Conservation (phyloP, 352 stramenopile species). For the Phytophthora meadii region DNA sequence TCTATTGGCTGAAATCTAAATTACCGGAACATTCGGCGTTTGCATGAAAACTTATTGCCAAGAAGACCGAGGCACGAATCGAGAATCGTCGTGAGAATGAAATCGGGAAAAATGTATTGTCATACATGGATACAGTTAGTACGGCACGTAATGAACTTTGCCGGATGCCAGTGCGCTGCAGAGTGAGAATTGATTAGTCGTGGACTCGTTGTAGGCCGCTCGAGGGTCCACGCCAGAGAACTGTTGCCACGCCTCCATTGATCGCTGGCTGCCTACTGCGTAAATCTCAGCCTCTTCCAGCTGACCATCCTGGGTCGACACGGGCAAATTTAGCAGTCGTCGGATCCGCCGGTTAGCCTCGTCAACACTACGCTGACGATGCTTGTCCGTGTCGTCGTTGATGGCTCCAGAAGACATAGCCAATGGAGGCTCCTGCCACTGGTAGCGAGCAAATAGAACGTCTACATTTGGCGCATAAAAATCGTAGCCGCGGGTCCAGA, state of each 20-base stretch:
- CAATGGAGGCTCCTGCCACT: conserved; percentile 45
- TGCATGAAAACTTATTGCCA: no score
- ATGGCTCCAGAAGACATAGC: conserved; percentile 23
- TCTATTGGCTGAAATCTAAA: neutral
- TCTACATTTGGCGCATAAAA: conserved; percentile 81
- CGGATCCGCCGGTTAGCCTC: conserved; percentile 71
- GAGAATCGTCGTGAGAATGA: no score
- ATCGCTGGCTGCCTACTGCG: conserved; percentile 52
- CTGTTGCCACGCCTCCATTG: conserved; percentile 58
- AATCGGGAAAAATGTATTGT: neutral
- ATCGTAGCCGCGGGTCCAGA: conserved; percentile 88
- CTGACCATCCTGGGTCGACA: conserved; percentile 44
- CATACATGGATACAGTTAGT: conserved; percentile 22
- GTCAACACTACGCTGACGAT: conserved; percentile 29
- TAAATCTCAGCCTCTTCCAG: conserved; percentile 54
- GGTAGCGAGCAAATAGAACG: conserved; percentile 73
- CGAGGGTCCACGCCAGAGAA: conserved; percentile 74
- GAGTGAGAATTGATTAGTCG: conserved; percentile 83
- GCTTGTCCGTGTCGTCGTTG: conserved; percentile 23
- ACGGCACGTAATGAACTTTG: conserved; percentile 69
- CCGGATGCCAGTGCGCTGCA: conserved; percentile 46
- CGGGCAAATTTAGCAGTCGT: conserved; percentile 55
- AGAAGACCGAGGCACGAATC: no score
- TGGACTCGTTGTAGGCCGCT: conserved; percentile 80
- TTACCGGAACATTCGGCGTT: no score